phyloP scores from a whole-genome alignment of 2,329 filamentous ascomycete species.

The Diaporthe ilicicola region DNA sequence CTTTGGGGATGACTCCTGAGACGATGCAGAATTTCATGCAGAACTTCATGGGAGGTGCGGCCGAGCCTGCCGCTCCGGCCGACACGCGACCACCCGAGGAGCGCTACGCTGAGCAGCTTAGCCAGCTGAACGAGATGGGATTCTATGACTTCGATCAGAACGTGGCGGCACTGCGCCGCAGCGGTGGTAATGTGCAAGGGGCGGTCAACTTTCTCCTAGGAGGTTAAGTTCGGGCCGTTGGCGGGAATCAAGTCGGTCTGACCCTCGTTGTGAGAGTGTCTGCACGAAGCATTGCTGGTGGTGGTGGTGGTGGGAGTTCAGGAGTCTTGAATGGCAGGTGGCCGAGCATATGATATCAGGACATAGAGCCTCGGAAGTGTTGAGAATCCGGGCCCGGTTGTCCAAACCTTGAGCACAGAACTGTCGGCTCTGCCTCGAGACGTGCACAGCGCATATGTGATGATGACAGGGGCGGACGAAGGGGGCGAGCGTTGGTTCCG shows the following conservation, averaged over 20 bases:
- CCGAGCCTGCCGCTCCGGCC: constrained; percentile 62
- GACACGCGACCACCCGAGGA: constrained; percentile 95
- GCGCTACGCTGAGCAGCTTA: constrained; percentile 86
- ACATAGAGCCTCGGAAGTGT: constrained; percentile 5
- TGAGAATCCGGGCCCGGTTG: background rate
- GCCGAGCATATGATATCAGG: constrained; percentile 15
- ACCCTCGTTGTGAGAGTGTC: background rate
- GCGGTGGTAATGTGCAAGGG: constrained; percentile 93
- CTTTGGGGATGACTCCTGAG: constrained; percentile 62
- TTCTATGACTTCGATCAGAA: constrained; percentile 98
- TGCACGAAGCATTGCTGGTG: constrained; percentile 14
- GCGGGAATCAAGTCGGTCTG: background rate
- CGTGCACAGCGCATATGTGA: background rate
- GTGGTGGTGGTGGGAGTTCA: constrained; percentile 10
- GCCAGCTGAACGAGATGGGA: constrained; percentile 98
- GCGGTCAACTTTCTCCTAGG: constrained; percentile 79
- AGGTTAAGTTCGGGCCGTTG: constrained; percentile 33
- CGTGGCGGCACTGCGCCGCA: constrained; percentile 84
- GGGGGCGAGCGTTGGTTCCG: background rate
- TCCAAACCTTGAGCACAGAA: background rate
- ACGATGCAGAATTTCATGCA: constrained; percentile 60
- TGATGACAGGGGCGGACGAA: background rate
- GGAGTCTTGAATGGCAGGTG: constrained; percentile 4
- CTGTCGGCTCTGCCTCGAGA: background rate
- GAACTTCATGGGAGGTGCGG: constrained; percentile 39